These are phyloP conservation scores for Sugiyamaella pinicola DNA, from an alignment of 1,139 yeast species.

Conservation along the genomic window DNA sequence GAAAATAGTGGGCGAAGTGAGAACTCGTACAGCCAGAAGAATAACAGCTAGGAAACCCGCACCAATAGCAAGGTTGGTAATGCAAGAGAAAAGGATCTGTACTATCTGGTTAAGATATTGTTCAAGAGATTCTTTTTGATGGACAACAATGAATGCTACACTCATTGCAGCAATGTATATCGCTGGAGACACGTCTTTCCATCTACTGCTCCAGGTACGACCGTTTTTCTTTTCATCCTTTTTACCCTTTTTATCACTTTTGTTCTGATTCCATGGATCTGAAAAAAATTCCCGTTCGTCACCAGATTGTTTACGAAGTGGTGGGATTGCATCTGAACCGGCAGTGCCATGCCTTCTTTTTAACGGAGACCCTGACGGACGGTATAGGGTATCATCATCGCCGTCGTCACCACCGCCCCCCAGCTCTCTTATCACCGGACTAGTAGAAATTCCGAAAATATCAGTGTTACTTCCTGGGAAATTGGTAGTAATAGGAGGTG, in stretches of 20 bases:
- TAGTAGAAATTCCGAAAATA: slow-evolving; percentile 15
- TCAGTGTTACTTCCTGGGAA: slow-evolving; percentile 9
- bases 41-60: slow-evolving; percentile 23
- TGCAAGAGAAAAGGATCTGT: slow-evolving; percentile 28
- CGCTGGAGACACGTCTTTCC: slow-evolving; percentile 30
- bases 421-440: slow-evolving; percentile 16
- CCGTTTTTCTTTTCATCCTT: slow-evolving; percentile 6
- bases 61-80: slow-evolving; percentile 25
- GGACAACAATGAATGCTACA: slow-evolving; percentile 32
- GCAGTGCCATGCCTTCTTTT: not conserved
- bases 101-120: slow-evolving; percentile 29
- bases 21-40: slow-evolving; percentile 21
- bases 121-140: slow-evolving; percentile 31
- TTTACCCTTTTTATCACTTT: not conserved
- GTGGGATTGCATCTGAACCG: not conserved
- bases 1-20: slow-evolving; percentile 15
- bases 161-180: slow-evolving; percentile 31
- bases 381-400: slow-evolving; percentile 6
- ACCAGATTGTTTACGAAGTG: not conserved
- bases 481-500: not conserved
- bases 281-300: not conserved
- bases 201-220: slow-evolving; percentile 10
- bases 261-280: not conserved
- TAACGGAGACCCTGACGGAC: slow-evolving; percentile 1
- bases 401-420: too few species aligned